Evolutionary conservation across 2,329 filamentous ascomycete genomes (phyloP).

Genomic region (Diplodia seriata): DNA sequence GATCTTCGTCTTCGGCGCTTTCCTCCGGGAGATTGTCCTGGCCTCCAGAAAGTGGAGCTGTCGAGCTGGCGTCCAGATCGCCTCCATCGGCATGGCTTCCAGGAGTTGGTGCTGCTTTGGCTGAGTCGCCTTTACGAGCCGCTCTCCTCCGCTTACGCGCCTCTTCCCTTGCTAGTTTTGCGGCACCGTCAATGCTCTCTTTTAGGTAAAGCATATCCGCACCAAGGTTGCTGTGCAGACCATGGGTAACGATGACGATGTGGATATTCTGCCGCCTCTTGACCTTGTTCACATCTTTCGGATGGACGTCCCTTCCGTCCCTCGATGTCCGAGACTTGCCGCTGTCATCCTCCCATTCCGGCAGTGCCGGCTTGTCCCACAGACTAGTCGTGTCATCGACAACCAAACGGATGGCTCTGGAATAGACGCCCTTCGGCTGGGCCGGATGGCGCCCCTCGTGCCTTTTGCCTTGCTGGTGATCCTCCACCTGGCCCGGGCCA

Average conservation of each 20-base stretch:
- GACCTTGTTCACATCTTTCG: constrained; percentile 32
- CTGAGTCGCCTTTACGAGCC: constrained; percentile 18
- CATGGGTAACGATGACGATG: constrained; percentile 90
- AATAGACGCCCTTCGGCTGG: constrained; percentile 80
- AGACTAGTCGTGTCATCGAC: constrained; percentile 88
- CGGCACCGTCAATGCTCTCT: constrained; percentile 90
- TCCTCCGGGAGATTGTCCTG: constrained; percentile 55
- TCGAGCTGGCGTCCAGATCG: constrained; percentile 40
- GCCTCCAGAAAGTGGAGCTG: constrained; percentile 57
- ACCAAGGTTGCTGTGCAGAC: constrained; percentile 92
- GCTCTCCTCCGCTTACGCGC: constrained; percentile 63
- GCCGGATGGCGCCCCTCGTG: constrained; percentile 64
- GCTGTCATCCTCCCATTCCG: constrained; percentile 60
- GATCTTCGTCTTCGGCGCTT: constrained; percentile 58
- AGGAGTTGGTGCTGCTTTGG: constrained; percentile 27
- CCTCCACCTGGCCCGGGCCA: constrained; percentile 72
- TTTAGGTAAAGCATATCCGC: constrained; percentile 98
- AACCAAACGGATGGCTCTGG: constrained; percentile 75
- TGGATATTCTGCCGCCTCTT: constrained; percentile 80
- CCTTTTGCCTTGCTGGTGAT: constrained; percentile 72
- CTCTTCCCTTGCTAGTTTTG: constrained; percentile 74
- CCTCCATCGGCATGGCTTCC: constrained; percentile 33
- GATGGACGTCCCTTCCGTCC: constrained; percentile 36
- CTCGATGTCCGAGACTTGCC: constrained; percentile 43
- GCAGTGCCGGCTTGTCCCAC: constrained; percentile 91